phyloP scores from a whole-genome alignment of 306 rosid species.

The Prunus campanulata region DNA sequence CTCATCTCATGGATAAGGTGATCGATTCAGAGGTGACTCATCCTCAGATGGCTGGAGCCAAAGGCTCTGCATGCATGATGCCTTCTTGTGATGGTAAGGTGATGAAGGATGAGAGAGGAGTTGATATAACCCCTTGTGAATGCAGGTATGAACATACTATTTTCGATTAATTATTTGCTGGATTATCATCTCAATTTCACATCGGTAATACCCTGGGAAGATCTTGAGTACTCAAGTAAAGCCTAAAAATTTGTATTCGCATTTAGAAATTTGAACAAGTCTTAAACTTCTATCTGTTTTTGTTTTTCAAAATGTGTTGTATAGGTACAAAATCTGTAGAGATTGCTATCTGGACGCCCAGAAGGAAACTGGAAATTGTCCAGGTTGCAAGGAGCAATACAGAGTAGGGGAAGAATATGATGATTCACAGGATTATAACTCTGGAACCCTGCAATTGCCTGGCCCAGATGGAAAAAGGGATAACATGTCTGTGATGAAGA shows the following conservation, averaged over 20 bases:
- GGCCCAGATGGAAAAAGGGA: constrained; percentile 59
- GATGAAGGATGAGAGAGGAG: constrained; percentile 91
- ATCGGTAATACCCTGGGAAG: not conserved
- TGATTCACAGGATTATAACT: constrained; percentile 39
- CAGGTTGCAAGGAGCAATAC: constrained; percentile 88
- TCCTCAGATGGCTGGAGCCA: constrained; percentile 96
- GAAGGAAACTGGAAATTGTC: constrained; percentile 63
- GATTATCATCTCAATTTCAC: not conserved
- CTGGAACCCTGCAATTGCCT: constrained; percentile 49
- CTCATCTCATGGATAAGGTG: constrained; percentile 91
- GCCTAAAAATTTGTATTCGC: not conserved
- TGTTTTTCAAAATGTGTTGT: not conserved
- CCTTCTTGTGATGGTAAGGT: constrained; percentile 78
- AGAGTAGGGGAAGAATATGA: constrained; percentile 43
- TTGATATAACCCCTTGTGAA: constrained; percentile 73
- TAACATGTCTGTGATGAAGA: constrained; percentile 79
- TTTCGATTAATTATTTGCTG: not conserved
- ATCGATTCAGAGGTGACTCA: constrained; percentile 82
- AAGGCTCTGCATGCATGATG: constrained; percentile 74
- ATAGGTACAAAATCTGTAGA: constrained; percentile 85
- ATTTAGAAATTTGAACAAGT: not conserved
- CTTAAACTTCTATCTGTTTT: not conserved
- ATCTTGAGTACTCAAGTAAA: not conserved
- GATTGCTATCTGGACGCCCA: constrained; percentile 83
- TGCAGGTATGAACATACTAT: constrained; percentile 58